phyloP scores from a whole-genome alignment of 2,329 filamentous ascomycete species.

The Paecilomyces variotii region DNA sequence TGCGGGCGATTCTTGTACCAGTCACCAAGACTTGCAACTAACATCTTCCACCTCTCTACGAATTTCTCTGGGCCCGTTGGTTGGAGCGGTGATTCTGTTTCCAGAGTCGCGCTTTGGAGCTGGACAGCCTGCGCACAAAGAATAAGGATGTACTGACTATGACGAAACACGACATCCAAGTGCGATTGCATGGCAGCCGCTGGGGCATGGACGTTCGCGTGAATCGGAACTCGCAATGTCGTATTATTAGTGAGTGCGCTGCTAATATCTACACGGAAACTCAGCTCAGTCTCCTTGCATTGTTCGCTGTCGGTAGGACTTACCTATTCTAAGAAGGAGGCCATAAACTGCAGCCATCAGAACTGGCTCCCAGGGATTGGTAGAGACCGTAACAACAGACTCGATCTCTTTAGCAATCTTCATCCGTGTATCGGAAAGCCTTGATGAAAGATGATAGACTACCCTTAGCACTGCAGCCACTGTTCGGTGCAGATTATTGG shows the following conservation, averaged over 20 bases:
- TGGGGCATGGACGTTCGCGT: background rate
- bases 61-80: background rate
- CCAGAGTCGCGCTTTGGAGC: constrained; percentile 7
- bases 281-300: background rate
- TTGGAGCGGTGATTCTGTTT: constrained; percentile 7
- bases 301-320: background rate
- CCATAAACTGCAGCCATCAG: constrained; percentile 21
- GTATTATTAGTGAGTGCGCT: background rate
- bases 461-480: background rate
- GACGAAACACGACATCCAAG: constrained; percentile 13
- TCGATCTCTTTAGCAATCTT: background rate
- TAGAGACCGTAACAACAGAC: background rate
- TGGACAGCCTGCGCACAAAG: constrained; percentile 17
- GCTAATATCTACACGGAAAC: background rate
- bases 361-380: constrained; percentile 3
- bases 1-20: constrained; percentile 21
- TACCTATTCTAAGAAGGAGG: constrained; percentile 21
- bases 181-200: constrained; percentile 8
- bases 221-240: background rate
- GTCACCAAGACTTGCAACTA: constrained; percentile 17
- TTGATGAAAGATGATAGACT: background rate
- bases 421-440: background rate
- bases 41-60: constrained; percentile 15
- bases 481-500: background rate
- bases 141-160: constrained; percentile 16